A percentile compares a stretch with the other conserved stretches of the same genome.
Evolutionary conservation across 371 early-diverging fungal species (phyloP).

Genomic region (Coemansia sp.): DNA sequence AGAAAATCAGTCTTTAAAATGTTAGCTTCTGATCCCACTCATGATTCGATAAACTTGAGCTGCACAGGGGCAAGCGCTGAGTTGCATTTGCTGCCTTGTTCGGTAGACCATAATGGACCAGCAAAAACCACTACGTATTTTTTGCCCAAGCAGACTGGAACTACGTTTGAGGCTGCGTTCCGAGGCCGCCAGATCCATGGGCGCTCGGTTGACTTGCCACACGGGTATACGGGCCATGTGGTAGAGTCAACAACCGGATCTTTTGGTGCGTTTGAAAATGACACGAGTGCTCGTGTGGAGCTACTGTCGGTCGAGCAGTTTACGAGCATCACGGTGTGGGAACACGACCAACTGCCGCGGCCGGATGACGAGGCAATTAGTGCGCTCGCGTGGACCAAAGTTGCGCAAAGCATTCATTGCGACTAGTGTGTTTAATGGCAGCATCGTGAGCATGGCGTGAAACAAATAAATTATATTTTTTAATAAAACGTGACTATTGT

Average conservation of each 20-base stretch:
- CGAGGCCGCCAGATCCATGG: slow-evolving; percentile 45
- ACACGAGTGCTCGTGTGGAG: slow-evolving; percentile 14
- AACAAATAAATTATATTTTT: neutral
- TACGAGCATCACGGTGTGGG: slow-evolving; percentile 30
- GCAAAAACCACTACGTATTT: slow-evolving; percentile 26
- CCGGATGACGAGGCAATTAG: slow-evolving; percentile 30
- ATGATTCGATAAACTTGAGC: slow-evolving; percentile 1
- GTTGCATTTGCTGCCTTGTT: slow-evolving; percentile 28
- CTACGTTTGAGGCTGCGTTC: slow-evolving; percentile 29
- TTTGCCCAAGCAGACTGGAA: slow-evolving; percentile 9
- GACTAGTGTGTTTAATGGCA: slow-evolving; percentile 10
- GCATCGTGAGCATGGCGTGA: neutral
- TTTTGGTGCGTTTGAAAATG: slow-evolving; percentile 13
- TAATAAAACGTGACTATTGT: no score
- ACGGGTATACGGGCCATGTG: slow-evolving; percentile 25
- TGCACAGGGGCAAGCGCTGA: neutral
- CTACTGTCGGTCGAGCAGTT: slow-evolving; percentile 21
- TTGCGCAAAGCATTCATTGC: slow-evolving; percentile 37
- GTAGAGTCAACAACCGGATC: neutral
- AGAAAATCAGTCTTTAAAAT: neutral
- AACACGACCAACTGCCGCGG: slow-evolving; percentile 40
- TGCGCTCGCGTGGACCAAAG: slow-evolving; percentile 33
- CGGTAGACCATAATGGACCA: slow-evolving; percentile 27
- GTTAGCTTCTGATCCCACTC: neutral
- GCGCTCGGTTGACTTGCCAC: slow-evolving; percentile 11